A percentile compares a stretch with the other conserved stretches of the same genome.
Conservation (phyloP, 2,329 filamentous ascomycete species). For the Fusarium nisikadoi region DNA sequence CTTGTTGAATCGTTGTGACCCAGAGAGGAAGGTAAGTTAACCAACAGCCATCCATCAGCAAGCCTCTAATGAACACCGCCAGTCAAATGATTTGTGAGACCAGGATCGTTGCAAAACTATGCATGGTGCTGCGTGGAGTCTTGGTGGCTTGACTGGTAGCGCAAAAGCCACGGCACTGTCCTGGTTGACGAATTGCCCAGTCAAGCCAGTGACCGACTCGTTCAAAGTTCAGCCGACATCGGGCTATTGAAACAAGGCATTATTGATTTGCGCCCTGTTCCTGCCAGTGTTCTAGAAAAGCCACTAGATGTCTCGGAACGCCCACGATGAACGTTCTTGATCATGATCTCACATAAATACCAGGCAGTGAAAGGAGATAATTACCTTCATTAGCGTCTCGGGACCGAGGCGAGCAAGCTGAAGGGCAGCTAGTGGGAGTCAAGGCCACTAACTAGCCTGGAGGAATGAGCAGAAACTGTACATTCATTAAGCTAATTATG, state of each 20-base stretch:
- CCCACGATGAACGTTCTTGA: neutral
- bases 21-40: slow-evolving; percentile 33
- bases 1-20: slow-evolving; percentile 9
- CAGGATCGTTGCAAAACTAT: neutral
- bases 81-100: slow-evolving; percentile 14
- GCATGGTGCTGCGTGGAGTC: slow-evolving; percentile 3
- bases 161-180: slow-evolving; percentile 13
- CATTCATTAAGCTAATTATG: neutral
- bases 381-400: neutral
- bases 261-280: slow-evolving; percentile 22
- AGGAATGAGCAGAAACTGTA: neutral
- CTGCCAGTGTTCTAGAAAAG: slow-evolving; percentile 28
- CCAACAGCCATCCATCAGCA: neutral
- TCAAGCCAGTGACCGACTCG: slow-evolving; percentile 1
- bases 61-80: neutral
- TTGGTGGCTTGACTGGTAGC: slow-evolving; percentile 6
- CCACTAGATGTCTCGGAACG: neutral
- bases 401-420: neutral
- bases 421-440: neutral
- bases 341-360: neutral
- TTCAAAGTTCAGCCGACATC: neutral
- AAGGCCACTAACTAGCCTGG: neutral
- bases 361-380: neutral
- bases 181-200: neutral
- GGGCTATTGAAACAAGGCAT: neutral